Evolutionary conservation across 768 basidiomycete species (phyloP).

Genomic region (Auriscalpium vulgare): DNA sequence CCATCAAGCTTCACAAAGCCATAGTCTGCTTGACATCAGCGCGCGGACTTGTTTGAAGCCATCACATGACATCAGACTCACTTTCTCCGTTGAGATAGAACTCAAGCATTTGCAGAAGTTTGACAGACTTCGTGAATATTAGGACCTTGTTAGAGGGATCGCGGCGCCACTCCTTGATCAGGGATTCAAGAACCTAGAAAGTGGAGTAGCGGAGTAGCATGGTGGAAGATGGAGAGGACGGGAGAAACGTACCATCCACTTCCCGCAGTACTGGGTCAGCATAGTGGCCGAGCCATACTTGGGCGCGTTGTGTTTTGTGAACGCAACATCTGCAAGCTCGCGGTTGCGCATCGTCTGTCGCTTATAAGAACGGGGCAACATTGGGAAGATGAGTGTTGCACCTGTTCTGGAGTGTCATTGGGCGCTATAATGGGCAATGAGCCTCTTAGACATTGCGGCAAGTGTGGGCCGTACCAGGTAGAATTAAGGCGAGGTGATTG

Average conservation of each 20-base stretch:
- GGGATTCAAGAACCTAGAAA: constrained; percentile 56
- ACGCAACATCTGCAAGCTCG: constrained; percentile 54
- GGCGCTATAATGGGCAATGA: constrained; percentile 31
- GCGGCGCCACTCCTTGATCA: constrained; percentile 61
- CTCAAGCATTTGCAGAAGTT: constrained; percentile 79
- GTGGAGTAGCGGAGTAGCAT: background rate
- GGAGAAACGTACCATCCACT: constrained; percentile 62
- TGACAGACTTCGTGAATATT: constrained; percentile 90
- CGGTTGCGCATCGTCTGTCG: constrained; percentile 45
- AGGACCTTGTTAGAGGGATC: constrained; percentile 77
- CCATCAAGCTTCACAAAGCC: constrained; percentile 76
- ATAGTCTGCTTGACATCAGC: constrained; percentile 27
- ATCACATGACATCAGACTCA: constrained; percentile 21
- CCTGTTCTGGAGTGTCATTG: constrained; percentile 64
- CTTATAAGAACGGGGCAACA: background rate
- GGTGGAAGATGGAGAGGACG: background rate
- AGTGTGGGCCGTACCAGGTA: constrained; percentile 49
- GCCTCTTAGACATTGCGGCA: background rate
- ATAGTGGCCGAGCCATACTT: constrained; percentile 58
- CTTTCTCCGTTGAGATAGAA: constrained; percentile 58
- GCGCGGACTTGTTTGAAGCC: constrained; percentile 11
- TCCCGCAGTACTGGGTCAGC: constrained; percentile 66
- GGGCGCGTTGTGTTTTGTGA: constrained; percentile 47
- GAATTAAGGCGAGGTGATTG: constrained; percentile 81
- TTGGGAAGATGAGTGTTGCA: constrained; percentile 15